phyloP scores from a whole-genome alignment of 2,329 filamentous ascomycete genomes.

The Sarocladiaceae sp. region DNA sequence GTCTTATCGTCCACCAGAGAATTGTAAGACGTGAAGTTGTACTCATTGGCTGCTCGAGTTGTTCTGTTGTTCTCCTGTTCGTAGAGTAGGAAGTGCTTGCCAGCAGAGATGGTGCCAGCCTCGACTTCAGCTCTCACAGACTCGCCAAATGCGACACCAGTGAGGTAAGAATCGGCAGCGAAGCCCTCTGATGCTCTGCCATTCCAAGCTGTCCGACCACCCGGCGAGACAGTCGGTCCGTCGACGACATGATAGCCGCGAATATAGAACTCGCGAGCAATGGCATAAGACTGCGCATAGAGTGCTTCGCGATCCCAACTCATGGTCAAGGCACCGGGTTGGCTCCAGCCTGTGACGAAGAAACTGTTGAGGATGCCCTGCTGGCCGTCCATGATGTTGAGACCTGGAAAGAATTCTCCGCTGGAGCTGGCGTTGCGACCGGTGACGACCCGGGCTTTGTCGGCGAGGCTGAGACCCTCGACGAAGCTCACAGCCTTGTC shows the following conservation, averaged over 20 bases:
- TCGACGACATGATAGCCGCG: constrained; percentile 72
- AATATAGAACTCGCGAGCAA: constrained; percentile 54
- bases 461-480: neutral
- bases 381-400: constrained; percentile 1
- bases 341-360: neutral
- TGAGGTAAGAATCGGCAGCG: constrained; percentile 64
- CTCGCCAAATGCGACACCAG: constrained; percentile 46
- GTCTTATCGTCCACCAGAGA: constrained; percentile 55
- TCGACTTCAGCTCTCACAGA: constrained; percentile 29
- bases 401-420: neutral
- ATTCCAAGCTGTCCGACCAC: constrained; percentile 35
- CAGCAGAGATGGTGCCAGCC: constrained; percentile 31
- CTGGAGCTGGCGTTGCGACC: neutral
- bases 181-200: constrained; percentile 64
- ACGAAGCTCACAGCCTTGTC: neutral
- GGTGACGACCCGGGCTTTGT: neutral
- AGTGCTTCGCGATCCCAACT: neutral
- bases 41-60: constrained; percentile 19
- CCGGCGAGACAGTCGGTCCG: constrained; percentile 34
- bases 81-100: constrained; percentile 35
- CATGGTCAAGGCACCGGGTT: neutral
- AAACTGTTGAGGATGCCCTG: neutral
- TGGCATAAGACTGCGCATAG: neutral
- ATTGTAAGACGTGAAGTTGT: constrained; percentile 19
- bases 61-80: constrained; percentile 30